Evolutionary conservation across 2,329 filamentous ascomycete genomes (phyloP).

Genomic region (Fusarium sp.): DNA sequence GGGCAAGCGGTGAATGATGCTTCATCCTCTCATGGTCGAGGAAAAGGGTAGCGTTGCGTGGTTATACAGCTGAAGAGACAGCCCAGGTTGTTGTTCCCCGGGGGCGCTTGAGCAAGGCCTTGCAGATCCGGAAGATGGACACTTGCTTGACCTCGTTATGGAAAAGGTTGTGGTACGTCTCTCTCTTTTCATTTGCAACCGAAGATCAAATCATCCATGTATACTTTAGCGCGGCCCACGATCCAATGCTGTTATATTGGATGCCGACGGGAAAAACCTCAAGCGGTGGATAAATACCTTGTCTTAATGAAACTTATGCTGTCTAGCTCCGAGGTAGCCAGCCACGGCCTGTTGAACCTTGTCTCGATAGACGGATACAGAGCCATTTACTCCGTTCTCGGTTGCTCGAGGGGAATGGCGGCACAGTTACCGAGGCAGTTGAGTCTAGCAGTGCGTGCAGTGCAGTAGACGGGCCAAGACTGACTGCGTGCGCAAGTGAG

Average conservation of each 20-base stretch:
- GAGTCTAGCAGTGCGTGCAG: not conserved
- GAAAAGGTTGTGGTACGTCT: not conserved
- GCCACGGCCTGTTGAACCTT: constrained; percentile 7
- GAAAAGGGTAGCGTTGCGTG: constrained; percentile 11
- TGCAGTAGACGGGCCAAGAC: not conserved
- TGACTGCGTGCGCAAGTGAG: not conserved
- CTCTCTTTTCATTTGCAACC: constrained; percentile 10
- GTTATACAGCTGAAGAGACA: constrained; percentile 4
- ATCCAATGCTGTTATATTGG: constrained; percentile 22
- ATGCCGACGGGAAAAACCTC: constrained; percentile 20
- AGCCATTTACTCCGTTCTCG: not conserved
- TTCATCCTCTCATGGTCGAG: constrained; percentile 22
- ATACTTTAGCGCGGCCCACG: constrained; percentile 24
- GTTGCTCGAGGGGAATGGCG: constrained; percentile 2
- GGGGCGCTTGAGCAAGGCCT: constrained; percentile 8
- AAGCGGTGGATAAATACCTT: constrained; percentile 23
- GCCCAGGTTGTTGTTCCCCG: constrained; percentile 6
- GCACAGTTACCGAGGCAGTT: constrained; percentile 30
- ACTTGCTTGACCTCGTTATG: not conserved
- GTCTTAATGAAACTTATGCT: constrained; percentile 19
- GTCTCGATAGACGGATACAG: constrained; percentile 7
- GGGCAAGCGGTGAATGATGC: constrained; percentile 40
- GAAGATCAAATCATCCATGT: constrained; percentile 25
- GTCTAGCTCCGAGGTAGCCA: constrained; percentile 11
- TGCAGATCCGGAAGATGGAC: constrained; percentile 23